Base-by-base conservation (phyloP, 2,329 filamentous ascomycete genomes). In the Chalaropsis ovoidea region DNA sequence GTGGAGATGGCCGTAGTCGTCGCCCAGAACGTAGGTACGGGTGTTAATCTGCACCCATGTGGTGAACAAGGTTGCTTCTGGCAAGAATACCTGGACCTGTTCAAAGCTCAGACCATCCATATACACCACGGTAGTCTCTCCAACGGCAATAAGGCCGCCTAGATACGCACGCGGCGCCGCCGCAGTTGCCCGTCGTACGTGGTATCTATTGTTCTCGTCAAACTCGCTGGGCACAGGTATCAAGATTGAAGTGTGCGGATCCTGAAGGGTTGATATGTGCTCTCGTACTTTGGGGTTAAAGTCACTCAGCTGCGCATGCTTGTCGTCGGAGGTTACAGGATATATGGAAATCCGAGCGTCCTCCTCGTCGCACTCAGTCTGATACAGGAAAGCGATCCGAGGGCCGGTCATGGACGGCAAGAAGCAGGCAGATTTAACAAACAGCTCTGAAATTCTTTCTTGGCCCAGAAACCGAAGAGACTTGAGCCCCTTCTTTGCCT, bases 1-100 rank as follows among this genome's bases (percentile, higher is more conserved):
- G 72, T 93, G 91, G 27, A 99, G 75, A 62, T 82, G 83, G 17
- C 94, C 93, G 72, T 94, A 96, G 70, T 96, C 91, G 73, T 99
- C 94, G 1, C 88, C 91, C 1, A 99, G 77, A n/a, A 96, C 79
- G 77, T 91, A 97, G 71, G 87, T 82, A 47, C 87, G 86, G 27
- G 85, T 84, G 71, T 97, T 89, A 63, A 94, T 86, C 71, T 87
- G 84, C 68, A 89, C 88, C 92, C 93, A 99, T 1, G 90, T 86
- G n/a, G 94, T 87, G 70, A 95, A 97, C 43, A 96, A 86, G 2
- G 88, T 90, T 0, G 91, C 83, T 66, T 93, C 86, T 0, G 84
- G 79, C 1, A 96, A 76, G 0, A 80, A 77, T 8, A 85, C 81
- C 19, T 86, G 83, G 13, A 90, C 81, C 13, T 81, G 81, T 42